Conservation (phyloP, 805 yeast genomes). For the Myxozyma kluyveri region DNA sequence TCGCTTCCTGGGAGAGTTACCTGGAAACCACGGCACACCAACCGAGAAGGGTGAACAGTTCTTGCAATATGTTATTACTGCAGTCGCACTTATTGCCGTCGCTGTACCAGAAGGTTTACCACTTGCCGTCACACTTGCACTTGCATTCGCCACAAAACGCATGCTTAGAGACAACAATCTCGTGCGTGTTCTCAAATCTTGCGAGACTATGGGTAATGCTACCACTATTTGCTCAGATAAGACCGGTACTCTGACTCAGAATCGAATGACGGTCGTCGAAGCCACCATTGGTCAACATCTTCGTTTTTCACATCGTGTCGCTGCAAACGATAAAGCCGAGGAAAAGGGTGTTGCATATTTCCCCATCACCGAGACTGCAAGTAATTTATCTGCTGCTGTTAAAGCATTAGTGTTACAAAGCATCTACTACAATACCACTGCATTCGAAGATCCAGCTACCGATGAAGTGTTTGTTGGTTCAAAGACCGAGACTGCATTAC, state of each 20-base stretch:
- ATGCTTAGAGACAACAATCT: conserved; percentile 96
- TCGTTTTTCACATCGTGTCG: conserved; percentile 40
- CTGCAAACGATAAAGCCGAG: neutral
- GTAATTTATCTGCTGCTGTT: conserved; percentile 16
- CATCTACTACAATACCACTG: conserved; percentile 78
- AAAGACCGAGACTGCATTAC: conserved; percentile 89
- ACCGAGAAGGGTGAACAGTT: conserved; percentile 82
- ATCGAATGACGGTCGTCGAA: conserved; percentile 83
- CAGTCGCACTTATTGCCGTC: conserved; percentile 90
- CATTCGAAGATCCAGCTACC: conserved; percentile 56
- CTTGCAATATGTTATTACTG: conserved; percentile 80
- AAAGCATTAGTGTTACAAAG: conserved; percentile 48
- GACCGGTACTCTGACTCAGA: conserved; percentile 95
- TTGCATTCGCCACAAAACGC: conserved; percentile 97
- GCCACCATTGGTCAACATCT: conserved; percentile 59
- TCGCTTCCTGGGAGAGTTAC: conserved; percentile 64
- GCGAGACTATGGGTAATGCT: conserved; percentile 99
- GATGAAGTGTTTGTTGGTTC: conserved; percentile 78
- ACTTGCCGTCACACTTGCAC: conserved; percentile 90
- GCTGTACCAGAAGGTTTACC: conserved; percentile 99
- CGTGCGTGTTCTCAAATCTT: conserved; percentile 88
- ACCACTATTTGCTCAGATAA: conserved; percentile 96
- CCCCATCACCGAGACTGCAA: conserved; percentile 27
- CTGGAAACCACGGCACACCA: conserved; percentile 48
- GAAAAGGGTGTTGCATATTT: conserved; percentile 15